Evolutionary conservation across 768 basidiomycete species (phyloP).

Genomic region (Boletus bicolor): DNA sequence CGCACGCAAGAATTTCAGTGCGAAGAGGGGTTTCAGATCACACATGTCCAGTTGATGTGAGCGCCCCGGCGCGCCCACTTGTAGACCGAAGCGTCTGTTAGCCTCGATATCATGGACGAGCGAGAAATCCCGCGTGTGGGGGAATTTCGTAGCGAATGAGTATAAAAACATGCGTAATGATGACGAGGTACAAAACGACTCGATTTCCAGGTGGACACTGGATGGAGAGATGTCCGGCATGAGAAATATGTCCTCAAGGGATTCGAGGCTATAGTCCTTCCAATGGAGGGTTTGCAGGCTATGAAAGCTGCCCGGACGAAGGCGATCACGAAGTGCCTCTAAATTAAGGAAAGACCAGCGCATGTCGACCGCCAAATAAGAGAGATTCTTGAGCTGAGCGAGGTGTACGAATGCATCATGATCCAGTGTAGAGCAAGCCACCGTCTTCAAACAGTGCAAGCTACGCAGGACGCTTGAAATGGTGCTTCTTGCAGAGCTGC

Average conservation of each 20-base stretch:
- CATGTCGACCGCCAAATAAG: constrained; percentile 20
- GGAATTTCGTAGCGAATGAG: constrained; percentile 10
- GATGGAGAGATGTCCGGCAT: constrained; percentile 13
- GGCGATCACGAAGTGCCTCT: constrained; percentile 10
- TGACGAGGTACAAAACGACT: constrained; percentile 20
- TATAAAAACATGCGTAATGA: constrained; percentile 14
- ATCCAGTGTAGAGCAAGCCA: constrained; percentile 20
- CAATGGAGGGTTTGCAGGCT: constrained; percentile 16
- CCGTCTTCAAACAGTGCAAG: constrained; percentile 12
- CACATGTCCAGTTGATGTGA: constrained; percentile 9
- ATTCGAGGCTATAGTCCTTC: constrained; percentile 21
- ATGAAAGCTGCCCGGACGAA: constrained; percentile 12
- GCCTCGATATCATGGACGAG: constrained; percentile 22
- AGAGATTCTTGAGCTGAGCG: constrained; percentile 20
- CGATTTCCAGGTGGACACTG: constrained; percentile 19
- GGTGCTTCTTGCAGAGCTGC: constrained; percentile 5
- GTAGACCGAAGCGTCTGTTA: constrained; percentile 21
- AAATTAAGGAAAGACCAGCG: constrained; percentile 21
- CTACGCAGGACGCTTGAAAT: constrained; percentile 17
- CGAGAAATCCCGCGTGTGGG: constrained; percentile 14
- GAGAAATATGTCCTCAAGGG: constrained; percentile 19
- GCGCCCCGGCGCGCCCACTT: constrained; percentile 13
- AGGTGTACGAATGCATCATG: constrained; percentile 23
- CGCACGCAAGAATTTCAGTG: constrained; percentile 10
- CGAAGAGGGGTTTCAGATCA: constrained; percentile 16